Conservation (phyloP, 805 yeast genomes). For the Barnettozyma salicaria region DNA sequence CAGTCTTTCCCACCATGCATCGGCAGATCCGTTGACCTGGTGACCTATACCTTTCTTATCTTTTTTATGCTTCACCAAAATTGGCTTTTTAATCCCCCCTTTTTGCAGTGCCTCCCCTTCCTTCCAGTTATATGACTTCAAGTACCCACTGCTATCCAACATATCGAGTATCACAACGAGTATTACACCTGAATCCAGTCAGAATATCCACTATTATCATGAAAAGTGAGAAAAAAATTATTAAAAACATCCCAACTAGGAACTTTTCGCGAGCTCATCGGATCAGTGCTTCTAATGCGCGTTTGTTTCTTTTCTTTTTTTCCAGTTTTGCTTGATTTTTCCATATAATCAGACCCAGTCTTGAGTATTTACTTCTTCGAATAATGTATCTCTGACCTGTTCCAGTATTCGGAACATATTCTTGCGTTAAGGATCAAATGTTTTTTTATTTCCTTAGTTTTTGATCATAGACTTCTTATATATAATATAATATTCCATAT, state of each 20-base stretch:
- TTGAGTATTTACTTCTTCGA: neutral
- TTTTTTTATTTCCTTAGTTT: too few species aligned
- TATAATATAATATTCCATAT: too few species aligned
- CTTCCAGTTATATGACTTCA: constrained; percentile 81
- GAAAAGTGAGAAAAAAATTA: neutral
- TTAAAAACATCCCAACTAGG: constrained; percentile 10
- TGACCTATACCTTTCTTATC: constrained; percentile 91
- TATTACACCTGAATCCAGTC: constrained; percentile 22
- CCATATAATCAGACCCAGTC: neutral
- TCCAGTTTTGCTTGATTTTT: neutral
- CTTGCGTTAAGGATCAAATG: too few species aligned
- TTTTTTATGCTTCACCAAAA: constrained; percentile 82
- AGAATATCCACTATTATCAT: neutral
- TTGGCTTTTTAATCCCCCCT: constrained; percentile 82
- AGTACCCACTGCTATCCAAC: constrained; percentile 69
- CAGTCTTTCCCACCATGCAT: constrained; percentile 95
- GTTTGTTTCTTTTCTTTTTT: neutral
- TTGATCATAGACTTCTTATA: too few species aligned
- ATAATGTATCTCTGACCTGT: too few species aligned
- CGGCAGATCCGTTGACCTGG: constrained; percentile 48
- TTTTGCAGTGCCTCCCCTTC: constrained; percentile 79
- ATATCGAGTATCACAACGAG: neutral
- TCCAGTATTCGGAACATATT: too few species aligned
- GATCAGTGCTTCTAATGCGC: neutral
- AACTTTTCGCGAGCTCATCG: constrained; percentile 15